These are phyloP conservation scores for Sclerotinia subarctica DNA, from an alignment of 2,329 filamentous ascomycete species.

Conservation along the genomic window DNA sequence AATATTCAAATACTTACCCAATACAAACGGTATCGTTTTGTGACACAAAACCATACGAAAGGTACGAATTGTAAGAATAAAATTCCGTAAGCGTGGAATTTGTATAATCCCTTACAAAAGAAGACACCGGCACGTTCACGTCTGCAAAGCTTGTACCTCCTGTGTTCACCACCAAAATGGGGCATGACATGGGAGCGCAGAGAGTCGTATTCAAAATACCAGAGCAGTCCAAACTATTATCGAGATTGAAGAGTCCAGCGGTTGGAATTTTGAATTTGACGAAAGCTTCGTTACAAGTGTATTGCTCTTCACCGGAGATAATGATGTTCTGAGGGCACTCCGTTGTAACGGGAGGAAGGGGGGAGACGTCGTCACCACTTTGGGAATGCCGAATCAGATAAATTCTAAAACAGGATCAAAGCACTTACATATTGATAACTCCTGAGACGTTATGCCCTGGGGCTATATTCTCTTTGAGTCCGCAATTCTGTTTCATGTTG, in stretches of 20 bases:
- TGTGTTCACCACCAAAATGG: slow-evolving; percentile 2
- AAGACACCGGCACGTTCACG: not conserved
- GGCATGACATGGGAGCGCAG: slow-evolving; percentile 8
- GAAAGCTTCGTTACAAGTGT: not conserved
- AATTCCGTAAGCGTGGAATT: not conserved
- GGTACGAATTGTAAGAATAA: not conserved
- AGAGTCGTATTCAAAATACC: not conserved
- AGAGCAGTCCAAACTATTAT: not conserved
- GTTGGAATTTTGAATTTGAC: not conserved
- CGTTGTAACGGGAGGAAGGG: not conserved
- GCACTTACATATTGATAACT: not conserved
- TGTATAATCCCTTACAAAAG: not conserved
- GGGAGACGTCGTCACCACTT: not conserved
- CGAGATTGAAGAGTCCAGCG: not conserved
- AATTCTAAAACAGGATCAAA: not conserved
- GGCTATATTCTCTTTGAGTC: not conserved
- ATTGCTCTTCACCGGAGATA: not conserved
- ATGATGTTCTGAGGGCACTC: not conserved
- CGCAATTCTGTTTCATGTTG: not conserved
- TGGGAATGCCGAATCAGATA: no score
- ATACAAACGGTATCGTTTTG: not conserved
- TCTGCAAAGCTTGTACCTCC: not conserved
- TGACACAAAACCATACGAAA: not conserved
- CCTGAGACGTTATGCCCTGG: not conserved
- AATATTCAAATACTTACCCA: not conserved